Base-by-base conservation (phyloP, 139 green algal species). In the Zygnema circumcarinatum region DNA sequence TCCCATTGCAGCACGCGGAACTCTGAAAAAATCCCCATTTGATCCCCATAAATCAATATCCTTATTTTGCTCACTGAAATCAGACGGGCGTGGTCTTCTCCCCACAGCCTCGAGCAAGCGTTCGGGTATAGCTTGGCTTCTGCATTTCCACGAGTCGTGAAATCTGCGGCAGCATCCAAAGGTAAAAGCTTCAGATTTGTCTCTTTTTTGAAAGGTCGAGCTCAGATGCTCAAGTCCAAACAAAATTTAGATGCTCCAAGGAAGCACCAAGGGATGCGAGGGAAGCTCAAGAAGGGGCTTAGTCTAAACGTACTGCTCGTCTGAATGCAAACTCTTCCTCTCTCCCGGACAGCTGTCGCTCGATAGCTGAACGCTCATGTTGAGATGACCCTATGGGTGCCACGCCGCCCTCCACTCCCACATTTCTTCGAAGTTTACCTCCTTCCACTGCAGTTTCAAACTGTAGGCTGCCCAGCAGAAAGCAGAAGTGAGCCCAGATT, bases 241-340 rank as follows among this genome's bases (percentile, higher is more conserved):
- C 7, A 11, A 3, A 40, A 78, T 3, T 78, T 7, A 16, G 47
- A 62, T 62, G 47, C 7, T 62, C 7, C 47, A 20, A 78, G 36
- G n/a, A 33, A 16, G 11, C 21, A 83, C 21, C 33, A 38, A 53
- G 3, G 2, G n/a, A 72, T 74, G 21, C 32, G 21, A 74, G 38
- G 32, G 31, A 83, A 83, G 75, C 2, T 22, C 75, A 68, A 83
- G 31, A 20, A 72, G 31, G 2, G 33, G 7, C 32, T 54, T 31
- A 29, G 67, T 2, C 42, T 62, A 56, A 67, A 69, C 81, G 21
- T 52, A 88, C 84, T 2, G 94, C 94, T 20, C 95, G 90, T 7
- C 38, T 76, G 87, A 98, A 97, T 0, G 95, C 95, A 87, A 98
- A 96, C 16, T 90, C 87, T 92, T 97, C 95, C 84, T 97, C 94